Conservation (phyloP, 1,284 basidiomycete genomes). For the Sporisorium sorghi region DNA sequence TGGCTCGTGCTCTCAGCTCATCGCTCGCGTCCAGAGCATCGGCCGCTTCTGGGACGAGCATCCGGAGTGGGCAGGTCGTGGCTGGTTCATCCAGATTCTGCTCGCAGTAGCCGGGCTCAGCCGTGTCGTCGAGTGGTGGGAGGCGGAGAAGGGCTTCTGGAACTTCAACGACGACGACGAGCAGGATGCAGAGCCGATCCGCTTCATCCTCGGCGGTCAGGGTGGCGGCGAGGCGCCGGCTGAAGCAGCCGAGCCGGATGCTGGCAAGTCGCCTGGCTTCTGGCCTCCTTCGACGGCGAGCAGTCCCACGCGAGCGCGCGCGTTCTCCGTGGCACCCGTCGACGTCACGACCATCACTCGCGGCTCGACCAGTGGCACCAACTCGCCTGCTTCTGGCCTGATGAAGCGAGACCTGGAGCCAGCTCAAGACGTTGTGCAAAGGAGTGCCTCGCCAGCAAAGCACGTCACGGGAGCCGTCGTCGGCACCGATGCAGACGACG, state of each 20-base stretch:
- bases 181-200: conserved; percentile 70
- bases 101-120: conserved; percentile 95
- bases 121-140: conserved; percentile 99
- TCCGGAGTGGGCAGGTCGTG: conserved; percentile 95
- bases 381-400: conserved; percentile 56
- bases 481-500: conserved; percentile 1
- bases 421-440: conserved; percentile 7
- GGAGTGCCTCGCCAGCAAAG: conserved; percentile 12
- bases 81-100: conserved; percentile 91
- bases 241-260: conserved; percentile 23
- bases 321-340: conserved; percentile 22
- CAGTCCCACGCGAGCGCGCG: conserved; percentile 37
- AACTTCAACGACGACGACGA: conserved; percentile 92
- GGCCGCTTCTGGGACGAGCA: conserved; percentile 97
- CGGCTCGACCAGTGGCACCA: conserved; percentile 44
- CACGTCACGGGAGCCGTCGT: neutral
- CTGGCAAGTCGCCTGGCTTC: conserved; percentile 17
- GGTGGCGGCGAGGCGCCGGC: conserved; percentile 21
- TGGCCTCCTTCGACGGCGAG: conserved; percentile 31
- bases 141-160: conserved; percentile 99
- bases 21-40: conserved; percentile 88
- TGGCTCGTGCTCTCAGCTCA: conserved; percentile 85
- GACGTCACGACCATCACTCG: conserved; percentile 10
- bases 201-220: conserved; percentile 53
- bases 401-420: conserved; percentile 18